phyloP scores from a whole-genome alignment of 2,329 filamentous ascomycete genomes.

The Cladosporium oxysporum region DNA sequence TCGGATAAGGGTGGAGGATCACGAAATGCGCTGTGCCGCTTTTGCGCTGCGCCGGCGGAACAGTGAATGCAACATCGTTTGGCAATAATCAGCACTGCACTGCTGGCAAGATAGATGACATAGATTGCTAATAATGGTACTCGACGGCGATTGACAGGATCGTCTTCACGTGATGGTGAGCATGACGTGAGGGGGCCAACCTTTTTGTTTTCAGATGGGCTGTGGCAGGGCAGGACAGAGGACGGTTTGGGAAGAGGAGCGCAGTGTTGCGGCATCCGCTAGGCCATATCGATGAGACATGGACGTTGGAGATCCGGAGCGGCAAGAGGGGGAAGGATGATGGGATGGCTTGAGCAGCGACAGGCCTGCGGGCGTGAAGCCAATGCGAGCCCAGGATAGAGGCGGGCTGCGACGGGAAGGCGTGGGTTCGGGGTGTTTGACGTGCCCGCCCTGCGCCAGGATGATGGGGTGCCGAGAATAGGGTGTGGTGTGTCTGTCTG shows the following conservation, averaged over 20 bases:
- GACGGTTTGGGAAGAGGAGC: background rate
- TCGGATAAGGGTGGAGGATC: constrained; percentile 8
- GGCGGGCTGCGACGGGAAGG: constrained; percentile 1
- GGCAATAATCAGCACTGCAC: background rate
- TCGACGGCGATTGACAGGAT: background rate
- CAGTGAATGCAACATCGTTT: background rate
- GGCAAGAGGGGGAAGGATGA: constrained; percentile 10
- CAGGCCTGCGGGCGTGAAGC: constrained; percentile 15
- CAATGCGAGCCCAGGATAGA: constrained; percentile 10
- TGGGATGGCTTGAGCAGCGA: background rate
- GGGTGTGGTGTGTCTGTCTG: background rate
- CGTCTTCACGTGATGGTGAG: constrained; percentile 12
- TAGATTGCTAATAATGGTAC: background rate
- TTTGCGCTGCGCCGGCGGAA: background rate
- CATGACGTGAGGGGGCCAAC: constrained; percentile 16
- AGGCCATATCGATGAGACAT: constrained; percentile 16
- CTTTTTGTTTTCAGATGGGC: constrained; percentile 14
- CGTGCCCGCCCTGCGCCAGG: background rate
- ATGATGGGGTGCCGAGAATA: constrained; percentile 19
- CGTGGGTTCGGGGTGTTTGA: background rate
- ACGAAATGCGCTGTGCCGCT: constrained; percentile 1
- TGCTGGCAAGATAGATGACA: background rate
- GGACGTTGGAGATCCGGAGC: constrained; percentile 19
- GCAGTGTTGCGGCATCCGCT: background rate
- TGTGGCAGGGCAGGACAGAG: background rate